A percentile compares a stretch with the other conserved stretches of the same genome.
Conservation (phyloP, 2,329 filamentous ascomycete species). For the Colletotrichum sp. region DNA sequence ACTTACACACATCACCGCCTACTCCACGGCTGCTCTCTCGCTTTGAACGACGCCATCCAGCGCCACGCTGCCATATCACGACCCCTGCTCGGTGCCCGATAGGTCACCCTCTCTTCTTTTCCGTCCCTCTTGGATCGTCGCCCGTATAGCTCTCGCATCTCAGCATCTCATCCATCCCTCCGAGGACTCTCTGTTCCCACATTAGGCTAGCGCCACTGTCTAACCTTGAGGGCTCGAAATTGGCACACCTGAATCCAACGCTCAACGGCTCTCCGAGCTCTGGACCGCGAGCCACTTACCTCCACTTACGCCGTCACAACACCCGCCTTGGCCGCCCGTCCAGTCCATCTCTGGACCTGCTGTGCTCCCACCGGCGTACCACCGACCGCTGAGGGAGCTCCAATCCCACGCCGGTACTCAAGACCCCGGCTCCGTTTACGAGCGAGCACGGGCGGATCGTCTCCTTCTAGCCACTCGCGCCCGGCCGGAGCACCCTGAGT, state of each 20-base stretch:
- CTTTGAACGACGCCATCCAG: neutral
- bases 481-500: neutral
- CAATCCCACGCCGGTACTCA: neutral
- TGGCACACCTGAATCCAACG: conserved; percentile 16
- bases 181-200: neutral
- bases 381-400: neutral
- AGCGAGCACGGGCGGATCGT: conserved; percentile 11
- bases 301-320: conserved; percentile 10
- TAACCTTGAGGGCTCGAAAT: neutral
- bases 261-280: neutral
- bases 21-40: neutral
- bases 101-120: neutral
- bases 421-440: neutral
- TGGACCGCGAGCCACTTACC: conserved; percentile 2
- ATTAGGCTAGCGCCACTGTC: neutral
- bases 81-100: neutral
- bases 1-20: neutral
- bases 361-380: neutral
- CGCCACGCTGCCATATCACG: neutral
- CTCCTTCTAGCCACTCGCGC: neutral
- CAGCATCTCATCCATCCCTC: neutral
- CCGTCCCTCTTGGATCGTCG: neutral
- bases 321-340: neutral
- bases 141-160: neutral
- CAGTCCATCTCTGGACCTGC: neutral